Conservation (phyloP, 1,139 yeast genomes). For the Trichomonascaceae sp. region DNA sequence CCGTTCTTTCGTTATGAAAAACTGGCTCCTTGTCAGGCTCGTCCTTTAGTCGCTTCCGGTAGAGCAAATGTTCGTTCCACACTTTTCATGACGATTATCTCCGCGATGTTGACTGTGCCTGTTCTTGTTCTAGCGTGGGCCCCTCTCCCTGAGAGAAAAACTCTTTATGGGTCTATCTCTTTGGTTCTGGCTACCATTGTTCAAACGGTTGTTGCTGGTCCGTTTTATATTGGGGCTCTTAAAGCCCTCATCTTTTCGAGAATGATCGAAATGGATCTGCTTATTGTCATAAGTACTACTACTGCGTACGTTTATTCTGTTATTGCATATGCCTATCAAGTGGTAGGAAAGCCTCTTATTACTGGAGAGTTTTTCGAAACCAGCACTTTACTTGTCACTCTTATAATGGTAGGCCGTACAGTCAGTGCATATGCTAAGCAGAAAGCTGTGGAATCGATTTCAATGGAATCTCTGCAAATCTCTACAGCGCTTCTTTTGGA, state of each 20-base stretch:
- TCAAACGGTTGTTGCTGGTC: slow-evolving; percentile 1
- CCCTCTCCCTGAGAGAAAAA: not conserved
- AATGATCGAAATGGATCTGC: slow-evolving; percentile 1
- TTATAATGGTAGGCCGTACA: slow-evolving; percentile 1
- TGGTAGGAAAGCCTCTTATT: not conserved
- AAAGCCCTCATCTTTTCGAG: slow-evolving; percentile 2
- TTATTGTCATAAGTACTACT: slow-evolving; percentile 2
- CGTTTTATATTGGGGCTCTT: slow-evolving; percentile 1
- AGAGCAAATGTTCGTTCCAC: not conserved
- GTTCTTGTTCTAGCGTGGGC: slow-evolving; percentile 5
- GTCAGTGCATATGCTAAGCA: slow-evolving; percentile 3
- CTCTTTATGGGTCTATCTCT: not conserved
- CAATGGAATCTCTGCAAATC: slow-evolving; percentile 1
- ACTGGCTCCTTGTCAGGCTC: not conserved
- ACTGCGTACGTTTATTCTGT: slow-evolving; percentile 1
- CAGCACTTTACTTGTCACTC: slow-evolving; percentile 3
- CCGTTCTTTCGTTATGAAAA: not conserved
- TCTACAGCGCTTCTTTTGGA: slow-evolving; percentile 1
- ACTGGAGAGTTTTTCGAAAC: slow-evolving; percentile 1
- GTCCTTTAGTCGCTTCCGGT: not conserved
- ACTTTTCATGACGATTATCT: not conserved
- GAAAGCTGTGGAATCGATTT: not conserved
- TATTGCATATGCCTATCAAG: not conserved
- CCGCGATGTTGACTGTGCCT: not conserved
- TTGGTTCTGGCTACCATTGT: slow-evolving; percentile 2